phyloP scores from a whole-genome alignment of 495 filamentous ascomycete genomes.

The Trichoderma asperelloides region DNA sequence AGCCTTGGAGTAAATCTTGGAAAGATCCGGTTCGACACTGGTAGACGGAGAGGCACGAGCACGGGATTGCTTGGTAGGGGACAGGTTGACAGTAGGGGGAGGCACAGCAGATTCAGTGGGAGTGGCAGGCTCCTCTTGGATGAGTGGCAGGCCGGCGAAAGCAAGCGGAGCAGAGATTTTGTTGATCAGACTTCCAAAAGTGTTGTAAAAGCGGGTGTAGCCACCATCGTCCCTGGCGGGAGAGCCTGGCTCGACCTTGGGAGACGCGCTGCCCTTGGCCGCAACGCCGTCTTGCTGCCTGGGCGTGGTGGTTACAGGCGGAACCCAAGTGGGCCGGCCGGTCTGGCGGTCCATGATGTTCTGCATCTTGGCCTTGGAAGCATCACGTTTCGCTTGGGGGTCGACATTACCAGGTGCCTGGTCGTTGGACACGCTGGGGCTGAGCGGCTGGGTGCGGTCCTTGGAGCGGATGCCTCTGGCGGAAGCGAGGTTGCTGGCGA shows the following conservation, averaged over 20 bases:
- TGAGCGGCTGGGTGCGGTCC: conserved; percentile 51
- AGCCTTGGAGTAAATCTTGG: conserved; percentile 67
- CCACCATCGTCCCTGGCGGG: conserved; percentile 52
- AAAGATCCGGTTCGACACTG: conserved; percentile 60
- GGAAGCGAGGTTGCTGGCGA: conserved; percentile 84
- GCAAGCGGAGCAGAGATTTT: conserved; percentile 79
- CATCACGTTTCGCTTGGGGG: conserved; percentile 42
- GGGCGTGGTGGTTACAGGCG: conserved; percentile 21
- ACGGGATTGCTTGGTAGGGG: conserved; percentile 31
- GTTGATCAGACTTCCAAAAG: conserved; percentile 75
- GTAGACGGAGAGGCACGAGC: conserved; percentile 26
- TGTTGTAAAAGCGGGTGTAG: conserved; percentile 83
- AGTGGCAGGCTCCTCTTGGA: conserved; percentile 39
- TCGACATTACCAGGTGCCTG: conserved; percentile 67
- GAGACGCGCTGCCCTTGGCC: conserved; percentile 14
- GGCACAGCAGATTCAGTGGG: conserved; percentile 23
- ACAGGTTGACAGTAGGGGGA: conserved; percentile 10
- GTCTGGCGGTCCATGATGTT: conserved; percentile 27
- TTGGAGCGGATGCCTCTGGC: conserved; percentile 76
- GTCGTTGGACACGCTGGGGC: conserved; percentile 63
- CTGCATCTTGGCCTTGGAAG: conserved; percentile 28
- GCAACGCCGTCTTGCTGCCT: conserved; percentile 20
- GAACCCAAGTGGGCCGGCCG: conserved; percentile 36
- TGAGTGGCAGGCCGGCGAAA: conserved; percentile 81
- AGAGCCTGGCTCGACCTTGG: conserved; percentile 1